A percentile compares a stretch with the other conserved stretches of the same genome.
These are phyloP conservation scores for Pterulicium gracile DNA, from an alignment of 1,284 basidiomycete species.

Conservation along the genomic window DNA sequence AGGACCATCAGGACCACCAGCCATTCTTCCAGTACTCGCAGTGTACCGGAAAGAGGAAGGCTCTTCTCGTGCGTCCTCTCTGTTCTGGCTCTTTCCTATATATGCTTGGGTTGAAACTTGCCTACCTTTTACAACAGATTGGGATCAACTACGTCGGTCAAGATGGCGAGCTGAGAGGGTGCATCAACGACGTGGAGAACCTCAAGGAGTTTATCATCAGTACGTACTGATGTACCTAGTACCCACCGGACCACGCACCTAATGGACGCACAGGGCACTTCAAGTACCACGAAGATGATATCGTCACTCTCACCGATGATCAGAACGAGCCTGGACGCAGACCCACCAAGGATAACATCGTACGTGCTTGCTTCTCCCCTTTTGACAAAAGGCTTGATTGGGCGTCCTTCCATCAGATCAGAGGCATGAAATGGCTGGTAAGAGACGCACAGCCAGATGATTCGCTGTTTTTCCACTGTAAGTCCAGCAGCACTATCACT, in stretches of 20 bases:
- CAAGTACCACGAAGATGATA: slow-evolving; percentile 70
- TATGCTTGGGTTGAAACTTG: too few species aligned
- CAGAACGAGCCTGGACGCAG: slow-evolving; percentile 44
- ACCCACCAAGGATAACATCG: slow-evolving; percentile 80
- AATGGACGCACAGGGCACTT: slow-evolving; percentile 34
- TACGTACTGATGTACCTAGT: slow-evolving; percentile 18
- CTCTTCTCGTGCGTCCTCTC: too few species aligned
- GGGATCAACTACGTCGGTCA: slow-evolving; percentile 47
- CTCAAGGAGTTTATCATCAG: slow-evolving; percentile 39
- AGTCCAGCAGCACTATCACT: too few species aligned
- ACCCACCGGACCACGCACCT: background rate
- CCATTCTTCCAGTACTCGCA: background rate
- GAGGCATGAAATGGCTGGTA: background rate
- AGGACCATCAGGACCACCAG: background rate
- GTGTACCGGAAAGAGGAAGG: background rate
- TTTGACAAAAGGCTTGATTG: too few species aligned
- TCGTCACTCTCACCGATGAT: slow-evolving; percentile 83
- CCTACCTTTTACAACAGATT: too few species aligned
- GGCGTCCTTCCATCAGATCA: slow-evolving; percentile 3
- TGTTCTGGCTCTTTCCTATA: too few species aligned
- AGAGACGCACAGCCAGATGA: background rate
- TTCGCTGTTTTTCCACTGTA: background rate
- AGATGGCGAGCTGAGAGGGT: slow-evolving; percentile 35
- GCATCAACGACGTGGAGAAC: slow-evolving; percentile 55
- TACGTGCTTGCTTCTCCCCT: slow-evolving; percentile 25